Evolutionary conservation across 2,329 filamentous ascomycete species (phyloP).

Genomic region (Elsinoe ampelina): DNA sequence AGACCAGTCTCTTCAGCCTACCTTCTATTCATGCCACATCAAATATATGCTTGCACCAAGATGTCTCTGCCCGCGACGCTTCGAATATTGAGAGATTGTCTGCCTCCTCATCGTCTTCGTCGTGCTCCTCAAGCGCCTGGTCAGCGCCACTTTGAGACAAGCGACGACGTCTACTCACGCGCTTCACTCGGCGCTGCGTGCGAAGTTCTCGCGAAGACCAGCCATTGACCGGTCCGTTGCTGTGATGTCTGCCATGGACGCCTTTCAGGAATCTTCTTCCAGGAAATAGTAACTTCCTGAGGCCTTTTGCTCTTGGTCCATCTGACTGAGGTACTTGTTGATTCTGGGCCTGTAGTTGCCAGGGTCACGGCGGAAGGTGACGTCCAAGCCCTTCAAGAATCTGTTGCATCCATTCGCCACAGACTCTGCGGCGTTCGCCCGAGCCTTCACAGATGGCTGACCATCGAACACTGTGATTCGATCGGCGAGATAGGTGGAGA

Average conservation of each 20-base stretch:
- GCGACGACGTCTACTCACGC: conserved; percentile 17
- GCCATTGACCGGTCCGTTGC: conserved; percentile 7
- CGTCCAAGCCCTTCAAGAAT: conserved; percentile 93
- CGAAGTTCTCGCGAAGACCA: conserved; percentile 11
- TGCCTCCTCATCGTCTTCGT: conserved; percentile 52
- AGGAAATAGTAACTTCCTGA: conserved; percentile 96
- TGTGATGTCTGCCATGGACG: conserved; percentile 35
- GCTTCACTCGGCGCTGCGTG: conserved; percentile 6
- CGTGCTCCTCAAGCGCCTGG: conserved; percentile 48
- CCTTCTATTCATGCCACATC: background rate
- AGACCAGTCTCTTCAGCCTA: background rate
- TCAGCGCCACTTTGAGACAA: conserved; percentile 36
- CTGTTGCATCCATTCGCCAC: conserved; percentile 91
- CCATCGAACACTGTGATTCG: conserved; percentile 98
- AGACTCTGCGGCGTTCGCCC: conserved; percentile 82
- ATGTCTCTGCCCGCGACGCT: background rate
- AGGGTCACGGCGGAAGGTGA: conserved; percentile 96
- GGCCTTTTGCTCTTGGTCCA: conserved; percentile 96
- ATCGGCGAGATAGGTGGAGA: conserved; percentile 76
- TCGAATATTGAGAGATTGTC: conserved; percentile 16
- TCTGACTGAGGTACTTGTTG: conserved; percentile 92
- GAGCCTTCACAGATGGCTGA: conserved; percentile 76
- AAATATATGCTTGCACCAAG: background rate
- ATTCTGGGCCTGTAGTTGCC: conserved; percentile 94
- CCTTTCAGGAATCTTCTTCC: conserved; percentile 71